A percentile compares a stretch with the other conserved stretches of the same genome.
Evolutionary conservation across 2,329 filamentous ascomycete genomes (phyloP).

Genomic region (Colletotrichum sp.): DNA sequence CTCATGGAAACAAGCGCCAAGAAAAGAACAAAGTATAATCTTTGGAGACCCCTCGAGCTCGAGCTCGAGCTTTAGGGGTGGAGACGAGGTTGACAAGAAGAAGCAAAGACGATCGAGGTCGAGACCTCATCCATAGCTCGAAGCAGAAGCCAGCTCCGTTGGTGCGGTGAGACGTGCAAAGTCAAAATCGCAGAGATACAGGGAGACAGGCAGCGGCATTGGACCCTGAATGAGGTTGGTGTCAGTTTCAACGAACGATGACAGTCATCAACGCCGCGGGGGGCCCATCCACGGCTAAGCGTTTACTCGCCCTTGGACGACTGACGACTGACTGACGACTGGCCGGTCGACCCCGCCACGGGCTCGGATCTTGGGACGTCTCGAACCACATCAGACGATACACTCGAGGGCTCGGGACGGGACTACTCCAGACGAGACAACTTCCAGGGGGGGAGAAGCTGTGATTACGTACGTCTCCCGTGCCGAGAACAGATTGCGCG

Average conservation of each 20-base stretch:
- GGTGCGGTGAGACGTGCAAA: not conserved
- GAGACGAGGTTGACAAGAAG: not conserved
- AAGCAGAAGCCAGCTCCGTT: slow-evolving; percentile 11
- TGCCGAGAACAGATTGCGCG: not conserved
- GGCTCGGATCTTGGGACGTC: slow-evolving; percentile 3
- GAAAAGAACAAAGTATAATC: not conserved
- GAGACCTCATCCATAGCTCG: not conserved
- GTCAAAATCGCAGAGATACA: not conserved
- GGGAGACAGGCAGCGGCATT: slow-evolving; percentile 10
- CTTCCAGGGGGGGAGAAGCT: not conserved
- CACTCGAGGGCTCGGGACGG: not conserved
- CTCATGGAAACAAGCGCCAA: slow-evolving; percentile 12
- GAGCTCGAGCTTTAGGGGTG: not conserved
- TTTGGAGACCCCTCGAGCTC: not conserved
- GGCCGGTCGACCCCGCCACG: not conserved
- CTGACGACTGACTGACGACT: not conserved
- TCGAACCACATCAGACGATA: slow-evolving; percentile 17
- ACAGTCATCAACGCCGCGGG: not conserved
- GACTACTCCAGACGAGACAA: not conserved
- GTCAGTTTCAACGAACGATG: slow-evolving; percentile 5
- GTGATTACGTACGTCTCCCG: not conserved
- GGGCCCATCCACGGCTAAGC: not conserved
- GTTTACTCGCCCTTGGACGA: not conserved
- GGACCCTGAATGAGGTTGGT: slow-evolving; percentile 7
- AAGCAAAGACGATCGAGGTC: not conserved